Evolutionary conservation across 176 grass and related monocot species (phyloP).

Genomic region (Rhynchospora breviuscula): DNA sequence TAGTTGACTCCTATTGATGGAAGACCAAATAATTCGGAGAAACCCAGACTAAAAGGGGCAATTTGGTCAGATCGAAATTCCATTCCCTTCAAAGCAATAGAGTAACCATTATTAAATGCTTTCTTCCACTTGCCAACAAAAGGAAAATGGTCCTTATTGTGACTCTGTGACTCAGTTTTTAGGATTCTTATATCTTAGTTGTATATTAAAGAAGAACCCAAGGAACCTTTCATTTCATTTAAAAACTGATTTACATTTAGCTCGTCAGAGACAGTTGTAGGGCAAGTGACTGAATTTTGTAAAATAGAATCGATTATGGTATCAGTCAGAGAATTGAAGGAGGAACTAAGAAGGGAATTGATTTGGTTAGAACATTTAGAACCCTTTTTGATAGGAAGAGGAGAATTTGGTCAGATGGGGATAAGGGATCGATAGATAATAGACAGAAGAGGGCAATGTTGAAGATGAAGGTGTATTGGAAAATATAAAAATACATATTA

Average conservation of each 20-base stretch:
- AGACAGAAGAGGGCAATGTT: no score
- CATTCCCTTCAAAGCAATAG: slow-evolving; percentile 77
- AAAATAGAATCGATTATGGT: slow-evolving; percentile 47
- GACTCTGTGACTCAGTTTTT: slow-evolving; percentile 31
- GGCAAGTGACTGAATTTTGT: slow-evolving; percentile 51
- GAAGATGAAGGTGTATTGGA: no score
- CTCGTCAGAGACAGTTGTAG: slow-evolving; percentile 69
- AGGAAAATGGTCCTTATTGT: slow-evolving; percentile 41
- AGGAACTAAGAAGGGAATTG: slow-evolving; percentile 44
- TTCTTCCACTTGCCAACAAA: slow-evolving; percentile 36
- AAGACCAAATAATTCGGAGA: slow-evolving; percentile 75
- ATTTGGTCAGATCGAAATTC: slow-evolving; percentile 60
- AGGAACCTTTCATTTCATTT: slow-evolving; percentile 33
- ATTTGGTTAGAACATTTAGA: slow-evolving; percentile 10
- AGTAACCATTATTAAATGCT: slow-evolving; percentile 61
- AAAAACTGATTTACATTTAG: slow-evolving; percentile 56
- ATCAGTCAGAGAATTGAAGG: slow-evolving; percentile 39
- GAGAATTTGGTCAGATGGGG: slow-evolving; percentile 47
- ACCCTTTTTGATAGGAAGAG: slow-evolving; percentile 35
- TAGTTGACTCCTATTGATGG: slow-evolving; percentile 79
- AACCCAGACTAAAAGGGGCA: slow-evolving; percentile 43
- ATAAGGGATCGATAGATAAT: no score
- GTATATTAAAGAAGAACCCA: slow-evolving; percentile 47
- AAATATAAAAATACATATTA: no score
- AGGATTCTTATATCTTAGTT: slow-evolving; percentile 66